Evolutionary conservation across 176 grass and related monocot species (phyloP), one percentile per base, ranked within the genome.

Genomic region (Aegilops bicornis): DNA sequence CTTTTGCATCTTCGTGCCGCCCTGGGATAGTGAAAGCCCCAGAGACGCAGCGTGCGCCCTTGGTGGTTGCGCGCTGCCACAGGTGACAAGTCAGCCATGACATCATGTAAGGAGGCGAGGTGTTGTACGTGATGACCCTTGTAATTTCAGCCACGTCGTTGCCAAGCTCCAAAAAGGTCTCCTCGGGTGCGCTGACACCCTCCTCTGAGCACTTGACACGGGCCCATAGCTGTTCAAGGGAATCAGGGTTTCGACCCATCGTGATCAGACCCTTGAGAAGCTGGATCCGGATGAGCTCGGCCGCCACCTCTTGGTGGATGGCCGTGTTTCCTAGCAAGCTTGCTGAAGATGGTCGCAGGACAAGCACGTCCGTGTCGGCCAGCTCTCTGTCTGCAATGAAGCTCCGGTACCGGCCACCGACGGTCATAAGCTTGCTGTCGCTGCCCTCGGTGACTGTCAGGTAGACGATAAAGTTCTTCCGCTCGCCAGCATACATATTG

Each of bases 401-500:
- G 64, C 64, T 31, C 14, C 6, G 27, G 64, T 66, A 66, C 27
- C 64, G 27, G 11, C 64, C 12, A 0, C 64, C 13, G 2, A 66
- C 4, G 64, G 25, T 66, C 64, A 66, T 16, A 1, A 66, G 27
- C 27, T 66, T 13, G 5, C 17, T 66, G 5, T 66, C 40, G 40
- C 40, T 66, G 27, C 27, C 64, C 27, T 66, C 2, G 7, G 64
- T 1, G 1, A 32, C 27, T 66, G 4, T 17, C 4, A 66, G 64
- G 64, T 66, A 66, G 64, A 32, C 27, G 64, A 66, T 32, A 0
- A 40, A 40, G 64, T 66, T 13, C 14, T 31, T 66, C 27, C 5
- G 13, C 11, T 66, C 64, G 2, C 27, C 27, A 6, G 85, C 88
- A 60, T 79, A 90, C 7, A 90, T 70, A 24, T 85, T 65, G 25